phyloP scores from a whole-genome alignment of 2,329 filamentous ascomycete genomes.

The Penicillium sp. region DNA sequence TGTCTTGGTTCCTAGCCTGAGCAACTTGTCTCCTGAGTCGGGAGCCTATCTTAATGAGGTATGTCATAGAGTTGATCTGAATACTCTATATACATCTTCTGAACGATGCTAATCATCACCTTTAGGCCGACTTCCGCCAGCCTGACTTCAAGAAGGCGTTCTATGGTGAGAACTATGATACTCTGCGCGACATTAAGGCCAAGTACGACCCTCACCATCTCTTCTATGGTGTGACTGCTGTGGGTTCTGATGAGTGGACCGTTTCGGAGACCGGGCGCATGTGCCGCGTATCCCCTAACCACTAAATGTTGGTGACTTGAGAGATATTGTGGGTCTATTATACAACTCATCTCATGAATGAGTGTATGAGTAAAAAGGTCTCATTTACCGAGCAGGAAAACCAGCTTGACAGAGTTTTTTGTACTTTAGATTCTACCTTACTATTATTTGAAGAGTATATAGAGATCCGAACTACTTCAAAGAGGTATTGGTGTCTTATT shows the following conservation, averaged over 20 bases:
- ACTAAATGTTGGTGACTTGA: background rate
- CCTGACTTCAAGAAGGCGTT: constrained; percentile 9
- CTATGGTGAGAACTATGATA: constrained; percentile 11
- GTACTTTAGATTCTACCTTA: too few relatives aligned
- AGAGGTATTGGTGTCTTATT: too few relatives aligned
- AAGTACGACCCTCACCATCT: constrained; percentile 13
- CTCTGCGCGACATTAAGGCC: constrained; percentile 10
- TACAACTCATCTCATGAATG: too few relatives aligned
- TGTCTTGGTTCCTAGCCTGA: constrained; percentile 3
- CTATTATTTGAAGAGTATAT: too few relatives aligned
- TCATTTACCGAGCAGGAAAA: too few relatives aligned
- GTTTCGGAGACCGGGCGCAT: constrained; percentile 8
- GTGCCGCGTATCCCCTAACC: constrained; percentile 1
- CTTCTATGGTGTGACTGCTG: constrained; percentile 14
- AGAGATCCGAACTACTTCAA: too few relatives aligned
- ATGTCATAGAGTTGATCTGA: background rate
- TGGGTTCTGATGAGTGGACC: constrained; percentile 14
- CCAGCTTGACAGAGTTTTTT: too few relatives aligned
- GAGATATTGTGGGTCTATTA: too few relatives aligned
- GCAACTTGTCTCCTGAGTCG: constrained; percentile 4
- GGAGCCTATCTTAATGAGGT: constrained; percentile 15
- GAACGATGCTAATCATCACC: background rate
- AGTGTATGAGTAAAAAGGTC: too few relatives aligned
- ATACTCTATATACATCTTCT: too few relatives aligned
- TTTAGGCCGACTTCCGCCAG: constrained; percentile 12